These are phyloP conservation scores for Melaleuca quinquenervia DNA, from an alignment of 345 rosid genomes.

Conservation along the genomic window DNA sequence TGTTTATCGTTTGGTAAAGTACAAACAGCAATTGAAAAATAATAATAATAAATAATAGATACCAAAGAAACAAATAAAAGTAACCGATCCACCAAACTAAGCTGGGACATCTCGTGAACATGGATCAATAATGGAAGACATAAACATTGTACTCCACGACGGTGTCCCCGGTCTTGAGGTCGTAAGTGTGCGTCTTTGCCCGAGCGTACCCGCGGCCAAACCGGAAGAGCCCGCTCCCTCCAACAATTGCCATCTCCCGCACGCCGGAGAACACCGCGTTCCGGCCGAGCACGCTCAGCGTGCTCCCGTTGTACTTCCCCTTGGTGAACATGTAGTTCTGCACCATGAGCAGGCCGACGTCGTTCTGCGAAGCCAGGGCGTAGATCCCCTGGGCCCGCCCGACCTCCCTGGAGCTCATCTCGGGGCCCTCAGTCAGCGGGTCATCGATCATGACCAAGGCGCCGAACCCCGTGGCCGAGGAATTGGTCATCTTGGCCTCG, in stretches of 20 bases:
- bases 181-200: constrained; percentile 19
- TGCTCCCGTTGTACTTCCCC: constrained; percentile 5
- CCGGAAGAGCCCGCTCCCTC: constrained; percentile 58
- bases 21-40: neutral
- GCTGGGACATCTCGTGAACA: neutral
- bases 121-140: constrained; percentile 24
- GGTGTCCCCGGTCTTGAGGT: constrained; percentile 12
- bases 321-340: neutral
- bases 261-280: neutral
- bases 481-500: neutral
- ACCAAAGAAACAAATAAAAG: neutral
- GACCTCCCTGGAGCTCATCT: neutral
- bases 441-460: constrained; percentile 1
- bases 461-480: constrained; percentile 1
- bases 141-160: constrained; percentile 27
- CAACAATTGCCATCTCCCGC: constrained; percentile 16
- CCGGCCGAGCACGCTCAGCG: constrained; percentile 4
- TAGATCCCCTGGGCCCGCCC: constrained; percentile 4
- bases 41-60: neutral
- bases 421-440: constrained; percentile 2
- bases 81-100: neutral
- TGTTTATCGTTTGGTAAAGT: neutral
- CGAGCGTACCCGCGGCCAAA: constrained; percentile 45
- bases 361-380: neutral
- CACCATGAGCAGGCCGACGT: constrained; percentile 1